A percentile compares a stretch with the other conserved stretches of the same genome.
phyloP scores from a whole-genome alignment of 2,329 filamentous ascomycete genomes.

The Basipetospora sp. region DNA sequence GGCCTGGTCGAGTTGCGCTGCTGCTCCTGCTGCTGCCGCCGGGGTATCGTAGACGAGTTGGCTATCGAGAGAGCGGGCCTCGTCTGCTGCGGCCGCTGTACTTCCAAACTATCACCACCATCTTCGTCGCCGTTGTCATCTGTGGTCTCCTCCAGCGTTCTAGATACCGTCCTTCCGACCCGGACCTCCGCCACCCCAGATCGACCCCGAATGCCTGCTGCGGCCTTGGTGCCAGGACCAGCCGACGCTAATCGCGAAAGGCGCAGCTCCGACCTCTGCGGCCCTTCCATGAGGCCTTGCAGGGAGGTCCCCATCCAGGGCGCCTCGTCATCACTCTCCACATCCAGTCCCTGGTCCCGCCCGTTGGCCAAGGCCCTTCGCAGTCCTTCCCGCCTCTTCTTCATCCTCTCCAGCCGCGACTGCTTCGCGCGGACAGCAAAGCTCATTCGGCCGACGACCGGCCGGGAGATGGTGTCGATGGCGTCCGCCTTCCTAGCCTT shows the following conservation, averaged over 20 bases:
- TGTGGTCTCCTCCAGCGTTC: too few relatives aligned
- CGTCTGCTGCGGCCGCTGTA: too few relatives aligned
- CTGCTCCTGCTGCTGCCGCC: too few relatives aligned
- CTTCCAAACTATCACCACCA: too few relatives aligned
- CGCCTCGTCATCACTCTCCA: constrained; percentile 17
- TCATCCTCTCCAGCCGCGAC: constrained; percentile 17
- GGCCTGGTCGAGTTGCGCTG: neutral
- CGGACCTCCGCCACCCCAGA: neutral
- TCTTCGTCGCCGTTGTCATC: too few relatives aligned
- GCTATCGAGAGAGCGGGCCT: neutral
- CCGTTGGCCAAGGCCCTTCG: constrained; percentile 5
- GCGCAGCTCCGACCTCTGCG: neutral
- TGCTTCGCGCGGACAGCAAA: constrained; percentile 21
- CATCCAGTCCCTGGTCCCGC: constrained; percentile 10
- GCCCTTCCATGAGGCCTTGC: constrained; percentile 24
- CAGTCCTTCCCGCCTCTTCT: constrained; percentile 21
- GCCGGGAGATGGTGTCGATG: constrained; percentile 36
- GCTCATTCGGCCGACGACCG: constrained; percentile 29
- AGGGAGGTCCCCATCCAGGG: constrained; percentile 20
- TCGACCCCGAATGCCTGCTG: neutral
- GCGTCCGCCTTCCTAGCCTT: constrained; percentile 37
- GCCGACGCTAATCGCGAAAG: constrained; percentile 1
- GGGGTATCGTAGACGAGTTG: neutral
- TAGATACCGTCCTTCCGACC: too few relatives aligned
- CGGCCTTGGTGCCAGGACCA: neutral